Conservation (phyloP, 805 yeast genomes). For the Wickerhamiella vanderwaltii region DNA sequence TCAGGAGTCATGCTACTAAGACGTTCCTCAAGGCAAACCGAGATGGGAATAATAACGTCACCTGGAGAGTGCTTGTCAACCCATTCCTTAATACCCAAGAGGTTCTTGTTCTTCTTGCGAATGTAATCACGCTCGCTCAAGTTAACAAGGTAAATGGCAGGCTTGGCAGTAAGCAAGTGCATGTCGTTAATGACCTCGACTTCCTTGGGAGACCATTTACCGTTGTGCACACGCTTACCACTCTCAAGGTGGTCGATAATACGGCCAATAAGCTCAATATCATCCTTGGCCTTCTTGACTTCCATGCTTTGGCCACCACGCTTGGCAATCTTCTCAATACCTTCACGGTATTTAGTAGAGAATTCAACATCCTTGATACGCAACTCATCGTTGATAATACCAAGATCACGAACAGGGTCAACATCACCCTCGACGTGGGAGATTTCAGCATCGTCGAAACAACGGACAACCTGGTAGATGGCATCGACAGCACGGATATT, state of each 20-base stretch:
- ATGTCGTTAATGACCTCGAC: slow-evolving; percentile 80
- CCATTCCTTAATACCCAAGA: slow-evolving; percentile 79
- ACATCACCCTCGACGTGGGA: slow-evolving; percentile 96
- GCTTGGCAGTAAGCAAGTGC: slow-evolving; percentile 87
- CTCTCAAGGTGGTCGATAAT: slow-evolving; percentile 67
- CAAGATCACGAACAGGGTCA: slow-evolving; percentile 88
- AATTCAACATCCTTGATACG: slow-evolving; percentile 96
- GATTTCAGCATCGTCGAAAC: slow-evolving; percentile 95
- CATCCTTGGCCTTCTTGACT: slow-evolving; percentile 79
- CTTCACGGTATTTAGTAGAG: slow-evolving; percentile 69
- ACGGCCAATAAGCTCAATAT: slow-evolving; percentile 57
- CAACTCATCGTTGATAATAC: slow-evolving; percentile 80
- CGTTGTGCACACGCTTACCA: slow-evolving; percentile 82
- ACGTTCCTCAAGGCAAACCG: slow-evolving; percentile 85
- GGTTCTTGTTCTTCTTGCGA: slow-evolving; percentile 79
- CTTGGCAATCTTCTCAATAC: slow-evolving; percentile 63
- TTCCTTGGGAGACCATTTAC: slow-evolving; percentile 79
- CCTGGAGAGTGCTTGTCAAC: slow-evolving; percentile 79
- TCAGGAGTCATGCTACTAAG: slow-evolving; percentile 78
- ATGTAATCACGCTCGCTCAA: slow-evolving; percentile 79
- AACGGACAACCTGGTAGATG: slow-evolving; percentile 92
- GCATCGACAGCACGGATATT: slow-evolving; percentile 98
- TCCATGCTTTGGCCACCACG: slow-evolving; percentile 86
- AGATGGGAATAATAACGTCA: slow-evolving; percentile 81
- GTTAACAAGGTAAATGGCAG: slow-evolving; percentile 84